Percentiles rank a stretch among this genome's conserved stretches.
phyloP scores from a whole-genome alignment of 306 rosid species.

The Fagus sylvatica region DNA sequence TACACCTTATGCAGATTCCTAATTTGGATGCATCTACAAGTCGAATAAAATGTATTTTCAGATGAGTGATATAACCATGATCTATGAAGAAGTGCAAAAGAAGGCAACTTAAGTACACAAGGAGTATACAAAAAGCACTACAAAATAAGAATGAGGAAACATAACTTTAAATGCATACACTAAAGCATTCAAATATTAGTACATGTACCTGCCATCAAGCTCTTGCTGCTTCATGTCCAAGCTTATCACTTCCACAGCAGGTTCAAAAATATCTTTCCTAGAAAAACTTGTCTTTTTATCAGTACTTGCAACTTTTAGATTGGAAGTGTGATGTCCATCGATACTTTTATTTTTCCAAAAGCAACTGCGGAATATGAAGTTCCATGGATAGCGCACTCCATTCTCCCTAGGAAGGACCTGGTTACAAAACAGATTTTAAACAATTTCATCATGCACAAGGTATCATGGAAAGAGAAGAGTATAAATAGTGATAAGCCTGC shows the following conservation, averaged over 20 bases:
- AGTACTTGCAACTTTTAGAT: constrained; percentile 30
- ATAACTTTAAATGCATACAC: constrained; percentile 18
- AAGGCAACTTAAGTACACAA: not conserved
- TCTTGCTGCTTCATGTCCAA: constrained; percentile 96
- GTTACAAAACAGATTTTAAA: constrained; percentile 21
- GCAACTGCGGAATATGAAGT: constrained; percentile 53
- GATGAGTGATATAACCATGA: not conserved
- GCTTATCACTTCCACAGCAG: constrained; percentile 70
- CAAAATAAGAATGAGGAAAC: constrained; percentile 19
- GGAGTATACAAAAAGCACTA: not conserved
- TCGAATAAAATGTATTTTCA: not conserved
- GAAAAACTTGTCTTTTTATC: constrained; percentile 34
- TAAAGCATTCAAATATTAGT: constrained; percentile 19
- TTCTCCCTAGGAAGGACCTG: constrained; percentile 90
- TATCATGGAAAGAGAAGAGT: not conserved
- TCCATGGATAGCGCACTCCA: constrained; percentile 78
- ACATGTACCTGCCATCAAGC: constrained; percentile 79
- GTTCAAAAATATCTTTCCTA: constrained; percentile 35
- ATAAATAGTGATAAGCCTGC: not conserved
- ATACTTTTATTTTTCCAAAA: constrained; percentile 54
- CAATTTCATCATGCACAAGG: constrained; percentile 6
- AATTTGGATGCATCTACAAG: constrained; percentile 86
- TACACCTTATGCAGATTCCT: constrained; percentile 89
- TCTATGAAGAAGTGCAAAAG: not conserved
- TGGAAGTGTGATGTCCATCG: constrained; percentile 32